Evolutionary conservation across 1,284 basidiomycete species (phyloP), one percentile per base, ranked within the genome.

Genomic region (Cerrena zonata): DNA sequence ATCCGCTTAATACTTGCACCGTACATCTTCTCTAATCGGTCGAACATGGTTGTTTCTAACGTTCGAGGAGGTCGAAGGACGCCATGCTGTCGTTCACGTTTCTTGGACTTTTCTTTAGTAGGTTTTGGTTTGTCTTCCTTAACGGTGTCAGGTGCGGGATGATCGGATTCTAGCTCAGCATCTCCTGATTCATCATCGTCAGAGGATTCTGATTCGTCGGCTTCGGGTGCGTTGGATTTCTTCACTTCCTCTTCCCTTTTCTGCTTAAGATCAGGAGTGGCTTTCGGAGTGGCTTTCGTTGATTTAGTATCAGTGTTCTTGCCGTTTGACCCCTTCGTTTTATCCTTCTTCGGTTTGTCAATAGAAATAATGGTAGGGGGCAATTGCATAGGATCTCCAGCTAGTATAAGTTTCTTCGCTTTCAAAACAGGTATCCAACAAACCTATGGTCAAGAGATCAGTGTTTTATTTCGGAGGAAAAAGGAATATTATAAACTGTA

Each of bases 401-500:
- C 93, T 4, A 97, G 72, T 11, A 97, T 89, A 45, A 96, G 73
- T 63, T 92, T 94, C 66, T 84, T 85, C 2, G 80, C 85, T 67
- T 93, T 94, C 64, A 95, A 79, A 47, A 97, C 89, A 0, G 95
- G 94, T 26, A 97, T 84, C 94, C 95, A 97, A 68, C 94, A 97
- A 2, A 89, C 88, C 88, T 91, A 27, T 26, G 12, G 37, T 18
- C 40, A 34, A 26, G 13, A 24, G 19, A 2, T 21, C 7, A 57
- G 13, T n/a, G 10, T n/a, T 36, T 36, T n/a, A 36, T n/a, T 11
- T 36, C 21, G 37, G 5, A 39, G 4, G 37, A 47, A 45, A 36
- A 47, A 37, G 13, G 15, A 34, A 18, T 59, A 34, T 34, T 34
- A 34, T 7, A 34, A 34, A 34, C 7, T 34, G 58, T 62, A 93